These are phyloP conservation scores for Ophiostoma novo-ulmi DNA, from an alignment of 2,329 filamentous ascomycete species.

Conservation along the genomic window DNA sequence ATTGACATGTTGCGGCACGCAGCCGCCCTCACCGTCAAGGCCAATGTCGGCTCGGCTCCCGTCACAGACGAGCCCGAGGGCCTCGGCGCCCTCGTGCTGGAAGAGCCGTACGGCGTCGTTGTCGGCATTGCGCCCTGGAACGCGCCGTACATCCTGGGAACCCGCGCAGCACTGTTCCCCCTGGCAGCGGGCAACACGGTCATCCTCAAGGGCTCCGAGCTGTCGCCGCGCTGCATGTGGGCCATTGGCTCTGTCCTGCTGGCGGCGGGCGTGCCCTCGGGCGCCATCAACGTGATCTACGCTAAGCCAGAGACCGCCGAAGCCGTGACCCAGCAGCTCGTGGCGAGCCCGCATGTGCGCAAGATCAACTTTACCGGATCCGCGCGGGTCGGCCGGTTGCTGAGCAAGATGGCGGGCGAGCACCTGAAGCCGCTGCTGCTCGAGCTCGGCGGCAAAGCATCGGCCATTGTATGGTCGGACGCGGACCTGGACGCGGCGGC, in stretches of 20 bases:
- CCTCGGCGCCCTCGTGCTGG: slow-evolving; percentile 55
- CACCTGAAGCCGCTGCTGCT: slow-evolving; percentile 73
- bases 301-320: slow-evolving; percentile 61
- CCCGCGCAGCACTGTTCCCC: slow-evolving; percentile 54
- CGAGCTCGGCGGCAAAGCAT: slow-evolving; percentile 79
- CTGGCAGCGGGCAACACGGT: slow-evolving; percentile 72
- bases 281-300: slow-evolving; percentile 65
- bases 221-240: slow-evolving; percentile 60
- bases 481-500: slow-evolving; percentile 71
- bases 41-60: slow-evolving; percentile 17
- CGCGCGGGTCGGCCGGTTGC: slow-evolving; percentile 66
- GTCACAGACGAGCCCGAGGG: slow-evolving; percentile 11
- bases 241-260: slow-evolving; percentile 59
- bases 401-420: slow-evolving; percentile 64
- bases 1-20: slow-evolving; percentile 39
- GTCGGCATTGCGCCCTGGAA: slow-evolving; percentile 78
- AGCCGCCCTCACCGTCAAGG: slow-evolving; percentile 35
- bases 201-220: slow-evolving; percentile 66
- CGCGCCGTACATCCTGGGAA: slow-evolving; percentile 51
- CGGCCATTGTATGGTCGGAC: slow-evolving; percentile 73
- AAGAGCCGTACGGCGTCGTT: slow-evolving; percentile 77
- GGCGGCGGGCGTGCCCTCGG: slow-evolving; percentile 70
- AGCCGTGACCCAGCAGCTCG: slow-evolving; percentile 61
- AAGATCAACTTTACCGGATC: slow-evolving; percentile 87
- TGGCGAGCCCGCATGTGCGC: slow-evolving; percentile 61